A percentile compares a stretch with the other conserved stretches of the same genome.
These are phyloP conservation scores for Hemileia vastatrix DNA, from an alignment of 1,284 basidiomycete genomes.

Conservation along the genomic window DNA sequence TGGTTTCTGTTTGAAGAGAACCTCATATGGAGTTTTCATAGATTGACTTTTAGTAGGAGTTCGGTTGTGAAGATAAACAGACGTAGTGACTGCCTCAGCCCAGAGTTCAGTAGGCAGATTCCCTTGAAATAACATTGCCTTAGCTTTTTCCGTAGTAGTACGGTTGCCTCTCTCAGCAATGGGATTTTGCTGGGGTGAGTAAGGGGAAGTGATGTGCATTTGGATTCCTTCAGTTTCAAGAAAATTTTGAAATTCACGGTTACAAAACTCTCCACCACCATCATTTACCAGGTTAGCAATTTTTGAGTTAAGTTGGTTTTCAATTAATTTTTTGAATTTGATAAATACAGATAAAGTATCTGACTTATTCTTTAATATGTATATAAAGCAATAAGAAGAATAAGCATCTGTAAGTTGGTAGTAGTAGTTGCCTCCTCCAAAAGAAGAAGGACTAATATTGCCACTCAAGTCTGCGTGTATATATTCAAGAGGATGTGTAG, in stretches of 20 bases:
- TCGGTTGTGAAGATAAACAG: not conserved
- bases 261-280: constrained; percentile 9
- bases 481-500: not conserved
- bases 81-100: not conserved
- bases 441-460: not conserved
- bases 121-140: not conserved
- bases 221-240: not conserved
- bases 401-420: constrained; percentile 1
- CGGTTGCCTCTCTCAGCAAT: constrained; percentile 4
- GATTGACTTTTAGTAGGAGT: not conserved
- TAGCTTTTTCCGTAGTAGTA: not conserved
- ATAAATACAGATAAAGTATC: no score
- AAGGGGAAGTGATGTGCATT: not conserved
- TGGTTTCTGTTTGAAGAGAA: not conserved
- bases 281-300: constrained; percentile 7
- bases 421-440: not conserved
- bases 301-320: no score
- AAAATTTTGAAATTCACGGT: not conserved
- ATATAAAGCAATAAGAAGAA: constrained; percentile 1
- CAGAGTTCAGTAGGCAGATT: not conserved
- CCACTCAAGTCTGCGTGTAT: constrained; percentile 17
- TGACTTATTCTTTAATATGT: not conserved
- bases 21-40: not conserved
- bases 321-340: no score
- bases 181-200: constrained; percentile 10